These are phyloP conservation scores for Hypoxylon sp. DNA, from an alignment of 2,329 filamentous ascomycete species.

Conservation along the genomic window DNA sequence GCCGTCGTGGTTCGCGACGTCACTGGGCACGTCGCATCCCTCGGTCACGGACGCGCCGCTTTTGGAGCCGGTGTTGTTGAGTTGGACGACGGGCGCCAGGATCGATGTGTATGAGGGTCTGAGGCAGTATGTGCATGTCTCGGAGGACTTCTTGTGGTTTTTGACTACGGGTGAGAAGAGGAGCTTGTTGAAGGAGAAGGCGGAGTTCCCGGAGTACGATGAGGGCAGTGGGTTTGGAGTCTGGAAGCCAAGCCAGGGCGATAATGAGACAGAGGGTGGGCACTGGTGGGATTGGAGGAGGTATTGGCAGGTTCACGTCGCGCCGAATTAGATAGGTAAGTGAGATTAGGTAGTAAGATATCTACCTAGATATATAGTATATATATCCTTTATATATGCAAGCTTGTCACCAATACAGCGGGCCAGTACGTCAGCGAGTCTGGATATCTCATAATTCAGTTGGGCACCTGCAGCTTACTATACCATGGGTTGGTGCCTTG, in stretches of 20 bases:
- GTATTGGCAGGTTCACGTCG: slow-evolving; percentile 55
- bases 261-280: slow-evolving; percentile 49
- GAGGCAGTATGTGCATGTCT: slow-evolving; percentile 71
- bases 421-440: no score
- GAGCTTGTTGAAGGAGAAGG: slow-evolving; percentile 66
- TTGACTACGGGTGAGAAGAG: slow-evolving; percentile 58
- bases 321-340: slow-evolving; percentile 45
- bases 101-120: slow-evolving; percentile 71
- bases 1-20: slow-evolving; percentile 69
- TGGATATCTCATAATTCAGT: no score
- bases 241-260: slow-evolving; percentile 55
- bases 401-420: no score
- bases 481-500: no score
- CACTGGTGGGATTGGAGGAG: slow-evolving; percentile 60
- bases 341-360: not conserved
- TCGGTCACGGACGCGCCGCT: slow-evolving; percentile 77
- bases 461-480: no score
- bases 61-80: slow-evolving; percentile 72
- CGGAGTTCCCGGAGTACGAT: slow-evolving; percentile 61
- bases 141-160: slow-evolving; percentile 70
- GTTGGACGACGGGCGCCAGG: slow-evolving; percentile 72
- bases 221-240: slow-evolving; percentile 52
- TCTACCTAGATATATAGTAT: not conserved
- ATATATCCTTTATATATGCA: not conserved
- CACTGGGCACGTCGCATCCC: slow-evolving; percentile 71